A percentile compares a stretch with the other conserved stretches of the same genome.
These are phyloP conservation scores for Magnaporthiopsis poae DNA, from an alignment of 2,329 filamentous ascomycete genomes.

Conservation along the genomic window DNA sequence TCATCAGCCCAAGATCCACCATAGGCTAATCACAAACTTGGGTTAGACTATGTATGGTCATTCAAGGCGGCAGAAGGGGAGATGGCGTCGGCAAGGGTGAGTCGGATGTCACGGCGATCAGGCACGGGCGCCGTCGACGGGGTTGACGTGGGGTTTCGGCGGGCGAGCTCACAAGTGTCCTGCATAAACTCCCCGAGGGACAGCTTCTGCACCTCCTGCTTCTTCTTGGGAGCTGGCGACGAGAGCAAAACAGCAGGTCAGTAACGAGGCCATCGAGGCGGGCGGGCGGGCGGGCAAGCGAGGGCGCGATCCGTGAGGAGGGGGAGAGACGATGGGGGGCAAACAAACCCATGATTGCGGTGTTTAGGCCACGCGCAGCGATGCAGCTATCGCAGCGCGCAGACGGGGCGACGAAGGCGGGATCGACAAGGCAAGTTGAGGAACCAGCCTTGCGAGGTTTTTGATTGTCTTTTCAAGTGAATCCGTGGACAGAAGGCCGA, in stretches of 20 bases:
- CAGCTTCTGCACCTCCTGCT: slow-evolving; percentile 93
- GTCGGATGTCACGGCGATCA: neutral
- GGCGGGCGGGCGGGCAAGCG: slow-evolving; percentile 3
- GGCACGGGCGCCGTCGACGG: neutral
- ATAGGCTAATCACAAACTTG: slow-evolving; percentile 69
- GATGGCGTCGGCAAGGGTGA: neutral
- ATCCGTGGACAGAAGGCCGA: neutral
- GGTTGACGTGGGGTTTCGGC: neutral
- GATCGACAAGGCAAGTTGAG: neutral
- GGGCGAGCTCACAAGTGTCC: slow-evolving; percentile 64
- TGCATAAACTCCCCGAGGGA: slow-evolving; percentile 91
- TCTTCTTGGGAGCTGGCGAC: slow-evolving; percentile 72
- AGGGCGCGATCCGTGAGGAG: neutral
- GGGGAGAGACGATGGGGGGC: neutral
- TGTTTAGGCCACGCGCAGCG: slow-evolving; percentile 21
- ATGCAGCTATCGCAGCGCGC: slow-evolving; percentile 19
- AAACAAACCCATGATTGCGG: slow-evolving; percentile 23
- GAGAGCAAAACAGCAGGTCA: slow-evolving; percentile 12
- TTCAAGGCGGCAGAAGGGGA: neutral
- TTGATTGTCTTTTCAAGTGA: neutral
- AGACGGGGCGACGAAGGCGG: slow-evolving; percentile 13
- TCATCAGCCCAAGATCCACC: slow-evolving; percentile 96
- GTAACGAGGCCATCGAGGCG: slow-evolving; percentile 19
- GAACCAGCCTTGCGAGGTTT: neutral
- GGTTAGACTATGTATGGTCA: slow-evolving; percentile 65